Evolutionary conservation across 345 rosid species (phyloP).

Genomic region (Rubroshorea leprosula): DNA sequence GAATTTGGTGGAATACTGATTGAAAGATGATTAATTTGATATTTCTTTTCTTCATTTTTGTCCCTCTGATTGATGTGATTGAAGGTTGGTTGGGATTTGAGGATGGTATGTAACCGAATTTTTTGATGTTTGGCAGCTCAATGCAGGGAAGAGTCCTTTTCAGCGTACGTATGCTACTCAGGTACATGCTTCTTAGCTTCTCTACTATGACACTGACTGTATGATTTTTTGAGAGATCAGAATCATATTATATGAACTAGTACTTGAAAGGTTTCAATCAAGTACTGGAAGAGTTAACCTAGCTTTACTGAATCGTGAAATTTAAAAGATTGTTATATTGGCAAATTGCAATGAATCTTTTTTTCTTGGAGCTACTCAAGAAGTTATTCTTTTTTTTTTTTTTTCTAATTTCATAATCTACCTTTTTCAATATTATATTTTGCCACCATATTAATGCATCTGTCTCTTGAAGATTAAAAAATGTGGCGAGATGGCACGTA

Average conservation of each 20-base stretch:
- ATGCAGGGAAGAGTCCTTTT: slow-evolving; percentile 87
- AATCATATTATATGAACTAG: background rate
- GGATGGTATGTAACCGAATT: background rate
- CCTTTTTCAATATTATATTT: background rate
- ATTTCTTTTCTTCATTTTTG: background rate
- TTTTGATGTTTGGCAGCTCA: slow-evolving; percentile 53
- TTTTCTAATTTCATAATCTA: background rate
- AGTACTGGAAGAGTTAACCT: slow-evolving; percentile 4
- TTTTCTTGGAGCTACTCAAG: no score
- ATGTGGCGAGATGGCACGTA: slow-evolving; percentile 92
- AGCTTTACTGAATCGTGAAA: background rate
- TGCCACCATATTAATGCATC: slow-evolving; percentile 6
- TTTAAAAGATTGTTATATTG: background rate
- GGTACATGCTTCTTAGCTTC: slow-evolving; percentile 30
- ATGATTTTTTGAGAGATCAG: background rate
- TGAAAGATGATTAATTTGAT: no score
- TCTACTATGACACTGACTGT: slow-evolving; percentile 2
- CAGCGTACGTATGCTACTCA: slow-evolving; percentile 95
- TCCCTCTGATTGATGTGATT: slow-evolving; percentile 8
- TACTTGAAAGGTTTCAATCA: background rate
- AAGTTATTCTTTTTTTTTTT: no score
- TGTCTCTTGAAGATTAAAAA: slow-evolving; percentile 58
- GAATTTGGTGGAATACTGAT: background rate
- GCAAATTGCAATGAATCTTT: background rate
- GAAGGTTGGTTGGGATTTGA: slow-evolving; percentile 11